Percentiles rank a stretch among this genome's conserved stretches.
These are phyloP conservation scores for Phytophthora lateralis DNA, from an alignment of 352 stramenopile species.

Conservation along the genomic window DNA sequence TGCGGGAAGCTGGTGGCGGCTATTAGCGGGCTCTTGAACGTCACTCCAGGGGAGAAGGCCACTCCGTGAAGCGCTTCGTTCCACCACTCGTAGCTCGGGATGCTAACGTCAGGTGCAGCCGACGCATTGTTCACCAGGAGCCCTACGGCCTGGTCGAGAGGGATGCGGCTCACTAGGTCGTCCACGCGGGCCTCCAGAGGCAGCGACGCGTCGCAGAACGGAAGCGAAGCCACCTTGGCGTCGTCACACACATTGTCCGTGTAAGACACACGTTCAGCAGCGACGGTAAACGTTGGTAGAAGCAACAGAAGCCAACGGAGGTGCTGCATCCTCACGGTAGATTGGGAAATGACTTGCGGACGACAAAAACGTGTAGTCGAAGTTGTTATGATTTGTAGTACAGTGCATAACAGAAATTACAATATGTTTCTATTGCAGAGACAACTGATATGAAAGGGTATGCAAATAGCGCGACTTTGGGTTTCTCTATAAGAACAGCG, in stretches of 20 bases:
- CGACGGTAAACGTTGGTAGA: not conserved
- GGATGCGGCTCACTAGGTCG: constrained; percentile 71
- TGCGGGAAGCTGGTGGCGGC: constrained; percentile 92
- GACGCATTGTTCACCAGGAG: constrained; percentile 73
- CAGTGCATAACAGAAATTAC: too few relatives aligned
- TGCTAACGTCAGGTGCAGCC: constrained; percentile 24
- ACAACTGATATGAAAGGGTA: not conserved
- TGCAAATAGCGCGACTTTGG: not conserved
- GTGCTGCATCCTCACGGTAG: constrained; percentile 18
- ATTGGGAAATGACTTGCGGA: constrained; percentile 13
- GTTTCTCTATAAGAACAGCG: not conserved
- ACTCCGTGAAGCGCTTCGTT: constrained; percentile 91
- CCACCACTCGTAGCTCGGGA: constrained; percentile 90
- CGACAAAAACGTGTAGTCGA: constrained; percentile 18
- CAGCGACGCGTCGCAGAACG: constrained; percentile 73
- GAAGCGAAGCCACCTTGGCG: constrained; percentile 42
- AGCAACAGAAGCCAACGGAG: constrained; percentile 14
- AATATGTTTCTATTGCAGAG: too few relatives aligned
- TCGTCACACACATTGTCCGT: constrained; percentile 60
- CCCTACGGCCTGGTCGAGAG: constrained; percentile 65
- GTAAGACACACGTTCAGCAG: constrained; percentile 20
- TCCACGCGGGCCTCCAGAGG: constrained; percentile 61
- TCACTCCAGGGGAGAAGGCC: constrained; percentile 68
- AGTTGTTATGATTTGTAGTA: constrained; percentile 10
- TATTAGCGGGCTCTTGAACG: constrained; percentile 51